Conservation (phyloP, 768 basidiomycete genomes). For the Cystoderma amianthinum region DNA sequence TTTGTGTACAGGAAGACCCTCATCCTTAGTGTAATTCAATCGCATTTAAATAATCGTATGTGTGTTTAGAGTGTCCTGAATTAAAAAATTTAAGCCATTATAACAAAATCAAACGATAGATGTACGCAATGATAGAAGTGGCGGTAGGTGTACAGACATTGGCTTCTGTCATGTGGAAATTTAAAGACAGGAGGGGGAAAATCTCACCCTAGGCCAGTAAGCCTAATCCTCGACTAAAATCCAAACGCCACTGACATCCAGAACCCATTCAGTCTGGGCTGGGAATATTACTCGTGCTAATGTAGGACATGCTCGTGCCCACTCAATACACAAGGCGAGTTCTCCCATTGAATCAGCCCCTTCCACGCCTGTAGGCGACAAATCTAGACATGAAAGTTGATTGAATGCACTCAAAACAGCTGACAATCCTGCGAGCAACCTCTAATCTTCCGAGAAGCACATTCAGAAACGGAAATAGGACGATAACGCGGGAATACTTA, state of each 20-base stretch:
- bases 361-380: slow-evolving; percentile 51
- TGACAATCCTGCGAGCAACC: slow-evolving; percentile 53
- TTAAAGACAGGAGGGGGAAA: too few species aligned
- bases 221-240: slow-evolving; percentile 2
- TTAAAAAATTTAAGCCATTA: too few species aligned
- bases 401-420: slow-evolving; percentile 46
- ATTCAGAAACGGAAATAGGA: slow-evolving; percentile 1
- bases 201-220: too few species aligned
- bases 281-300: slow-evolving; percentile 50
- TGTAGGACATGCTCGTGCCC: slow-evolving; percentile 46
- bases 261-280: slow-evolving; percentile 44
- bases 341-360: slow-evolving; percentile 43
- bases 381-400: slow-evolving; percentile 44
- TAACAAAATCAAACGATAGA: too few species aligned
- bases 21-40: too few species aligned
- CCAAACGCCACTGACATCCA: slow-evolving; percentile 27
- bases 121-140: too few species aligned
- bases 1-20: slow-evolving; percentile 6
- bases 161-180: too few species aligned
- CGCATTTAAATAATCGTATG: neutral
- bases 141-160: too few species aligned
- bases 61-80: too few species aligned
- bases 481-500: slow-evolving; percentile 26
- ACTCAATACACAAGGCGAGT: slow-evolving; percentile 42
- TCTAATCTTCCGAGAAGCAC: slow-evolving; percentile 25